A percentile compares a stretch with the other conserved stretches of the same genome.
phyloP scores from a whole-genome alignment of 768 basidiomycete species.

The Leccinum uliginosum region DNA sequence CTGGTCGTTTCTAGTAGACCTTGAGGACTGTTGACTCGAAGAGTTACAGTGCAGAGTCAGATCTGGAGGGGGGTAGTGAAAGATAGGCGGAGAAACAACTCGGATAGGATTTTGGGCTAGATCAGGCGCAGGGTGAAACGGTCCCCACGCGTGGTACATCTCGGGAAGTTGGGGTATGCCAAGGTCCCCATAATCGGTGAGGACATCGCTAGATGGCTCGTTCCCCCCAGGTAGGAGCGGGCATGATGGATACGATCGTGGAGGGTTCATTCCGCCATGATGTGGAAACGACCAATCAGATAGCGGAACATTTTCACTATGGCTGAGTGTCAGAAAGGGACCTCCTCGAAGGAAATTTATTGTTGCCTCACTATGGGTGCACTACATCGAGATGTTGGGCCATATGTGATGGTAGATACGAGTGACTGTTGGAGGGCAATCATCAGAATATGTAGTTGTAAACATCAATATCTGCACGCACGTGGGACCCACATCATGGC shows the following conservation, averaged over 20 bases:
- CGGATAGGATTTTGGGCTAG: not conserved
- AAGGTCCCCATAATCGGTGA: not conserved
- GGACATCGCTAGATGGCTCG: not conserved
- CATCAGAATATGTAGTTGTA: conserved; percentile 5
- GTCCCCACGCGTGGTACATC: conserved; percentile 6
- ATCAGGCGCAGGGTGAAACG: not conserved
- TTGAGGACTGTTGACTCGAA: not conserved
- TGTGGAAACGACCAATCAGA: not conserved
- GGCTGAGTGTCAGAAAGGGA: not conserved
- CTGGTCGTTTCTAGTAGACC: not conserved
- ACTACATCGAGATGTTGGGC: not conserved
- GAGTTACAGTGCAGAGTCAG: not conserved
- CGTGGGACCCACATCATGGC: not conserved
- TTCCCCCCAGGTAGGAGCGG: not conserved
- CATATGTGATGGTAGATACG: not conserved
- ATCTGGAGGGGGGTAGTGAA: not conserved
- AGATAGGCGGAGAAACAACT: not conserved
- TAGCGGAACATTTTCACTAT: conserved; percentile 4
- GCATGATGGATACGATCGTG: not conserved
- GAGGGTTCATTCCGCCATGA: not conserved
- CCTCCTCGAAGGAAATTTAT: not conserved
- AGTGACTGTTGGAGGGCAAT: not conserved
- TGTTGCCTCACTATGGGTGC: conserved; percentile 9
- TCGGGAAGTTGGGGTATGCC: not conserved
- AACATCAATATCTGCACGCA: conserved; percentile 3